Conservation (phyloP, 2,329 filamentous ascomycete genomes). For the Beauveria pseudobassiana region DNA sequence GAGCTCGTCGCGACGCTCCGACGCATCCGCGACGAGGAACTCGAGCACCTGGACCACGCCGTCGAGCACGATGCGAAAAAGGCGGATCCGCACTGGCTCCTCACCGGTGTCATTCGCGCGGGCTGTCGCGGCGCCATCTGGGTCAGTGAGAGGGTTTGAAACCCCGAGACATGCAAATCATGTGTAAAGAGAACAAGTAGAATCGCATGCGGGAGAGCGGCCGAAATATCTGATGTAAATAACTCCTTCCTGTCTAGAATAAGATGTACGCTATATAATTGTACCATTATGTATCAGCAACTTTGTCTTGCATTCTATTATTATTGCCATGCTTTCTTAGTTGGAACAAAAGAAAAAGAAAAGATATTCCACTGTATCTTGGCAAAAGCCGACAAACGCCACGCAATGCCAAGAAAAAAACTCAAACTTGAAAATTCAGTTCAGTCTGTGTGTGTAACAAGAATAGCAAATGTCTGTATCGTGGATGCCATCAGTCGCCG, state of each 20-base stretch:
- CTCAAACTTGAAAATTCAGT: not conserved
- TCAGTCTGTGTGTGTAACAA: not conserved
- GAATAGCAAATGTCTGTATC: not conserved
- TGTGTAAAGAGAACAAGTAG: not conserved
- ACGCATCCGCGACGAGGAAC: constrained; percentile 85
- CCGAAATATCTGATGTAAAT: not conserved
- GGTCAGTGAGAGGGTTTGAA: constrained; percentile 68
- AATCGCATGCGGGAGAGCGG: not conserved
- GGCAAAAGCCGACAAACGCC: constrained; percentile 2
- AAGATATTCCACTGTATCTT: not conserved
- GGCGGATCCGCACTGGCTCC: constrained; percentile 79
- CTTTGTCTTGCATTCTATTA: not conserved
- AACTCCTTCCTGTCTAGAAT: not conserved
- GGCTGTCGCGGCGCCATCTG: constrained; percentile 91
- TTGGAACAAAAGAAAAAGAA: constrained; percentile 6
- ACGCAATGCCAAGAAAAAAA: constrained; percentile 3
- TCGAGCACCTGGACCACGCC: constrained; percentile 94
- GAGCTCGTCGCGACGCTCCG: constrained; percentile 67
- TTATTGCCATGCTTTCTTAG: not conserved
- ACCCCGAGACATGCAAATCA: not conserved
- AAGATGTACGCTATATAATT: not conserved
- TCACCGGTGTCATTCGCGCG: constrained; percentile 81
- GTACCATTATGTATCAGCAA: constrained; percentile 1
- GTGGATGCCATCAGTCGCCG: not conserved
- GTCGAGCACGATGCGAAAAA: constrained; percentile 88